Evolutionary conservation across 1,284 basidiomycete species (phyloP).

Genomic region (Phlebopus sp.): DNA sequence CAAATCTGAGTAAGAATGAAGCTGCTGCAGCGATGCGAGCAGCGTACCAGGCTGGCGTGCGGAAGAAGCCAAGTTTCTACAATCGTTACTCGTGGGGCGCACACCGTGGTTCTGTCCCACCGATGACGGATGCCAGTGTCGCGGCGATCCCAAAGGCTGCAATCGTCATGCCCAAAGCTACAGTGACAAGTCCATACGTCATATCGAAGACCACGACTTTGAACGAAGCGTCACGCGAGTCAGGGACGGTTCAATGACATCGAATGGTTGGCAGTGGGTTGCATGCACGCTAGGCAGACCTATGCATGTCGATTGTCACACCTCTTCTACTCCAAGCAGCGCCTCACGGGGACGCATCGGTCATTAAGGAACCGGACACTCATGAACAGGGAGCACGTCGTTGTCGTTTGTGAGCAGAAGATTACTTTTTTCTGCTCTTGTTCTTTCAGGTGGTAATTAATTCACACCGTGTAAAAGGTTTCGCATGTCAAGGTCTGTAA

Average conservation of each 20-base stretch:
- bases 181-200: constrained; percentile 4
- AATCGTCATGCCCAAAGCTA: constrained; percentile 1
- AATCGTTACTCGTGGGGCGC: constrained; percentile 54
- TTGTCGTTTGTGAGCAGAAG: no score
- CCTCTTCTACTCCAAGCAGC: not conserved
- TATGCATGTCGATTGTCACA: not conserved
- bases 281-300: not conserved
- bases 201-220: constrained; percentile 6
- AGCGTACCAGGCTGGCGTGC: constrained; percentile 52
- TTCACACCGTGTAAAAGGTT: no score
- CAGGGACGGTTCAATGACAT: constrained; percentile 21
- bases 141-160: constrained; percentile 17
- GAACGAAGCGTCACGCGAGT: not conserved
- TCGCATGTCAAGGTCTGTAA: no score
- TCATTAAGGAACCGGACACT: not conserved
- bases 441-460: no score
- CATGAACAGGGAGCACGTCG: not conserved
- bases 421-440: no score
- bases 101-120: constrained; percentile 24
- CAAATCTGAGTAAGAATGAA: constrained; percentile 25
- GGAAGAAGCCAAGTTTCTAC: constrained; percentile 55
- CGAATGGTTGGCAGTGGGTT: not conserved
- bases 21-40: constrained; percentile 52
- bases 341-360: not conserved
- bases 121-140: constrained; percentile 18